phyloP scores from a whole-genome alignment of 2,329 filamentous ascomycete genomes.

The Cadophora luteo-olivacea region DNA sequence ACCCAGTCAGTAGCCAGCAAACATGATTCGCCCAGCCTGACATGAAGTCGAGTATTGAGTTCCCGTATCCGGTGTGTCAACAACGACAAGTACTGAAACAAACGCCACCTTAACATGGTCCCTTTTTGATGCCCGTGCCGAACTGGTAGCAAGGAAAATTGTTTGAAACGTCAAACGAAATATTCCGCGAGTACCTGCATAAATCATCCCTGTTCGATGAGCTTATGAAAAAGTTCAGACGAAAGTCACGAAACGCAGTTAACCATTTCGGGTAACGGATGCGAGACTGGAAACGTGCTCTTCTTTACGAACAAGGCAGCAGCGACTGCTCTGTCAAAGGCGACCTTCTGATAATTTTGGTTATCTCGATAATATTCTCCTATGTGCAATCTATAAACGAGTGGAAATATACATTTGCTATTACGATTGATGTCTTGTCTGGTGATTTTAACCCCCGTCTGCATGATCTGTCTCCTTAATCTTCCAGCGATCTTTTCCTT shows the following conservation, averaged over 20 bases:
- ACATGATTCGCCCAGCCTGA: background rate
- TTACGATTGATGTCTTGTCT: slow-evolving; percentile 1
- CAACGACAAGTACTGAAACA: background rate
- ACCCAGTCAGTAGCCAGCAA: background rate
- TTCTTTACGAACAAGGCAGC: background rate
- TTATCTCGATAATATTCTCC: background rate
- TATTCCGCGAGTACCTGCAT: background rate
- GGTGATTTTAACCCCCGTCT: background rate
- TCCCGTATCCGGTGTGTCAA: slow-evolving; percentile 4
- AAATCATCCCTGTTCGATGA: background rate
- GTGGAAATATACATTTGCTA: slow-evolving; percentile 12
- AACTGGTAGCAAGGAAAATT: background rate
- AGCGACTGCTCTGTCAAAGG: background rate
- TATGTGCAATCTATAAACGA: slow-evolving; percentile 3
- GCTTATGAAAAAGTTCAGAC: background rate
- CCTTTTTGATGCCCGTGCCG: background rate
- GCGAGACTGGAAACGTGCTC: background rate
- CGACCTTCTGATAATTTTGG: background rate
- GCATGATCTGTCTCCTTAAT: background rate
- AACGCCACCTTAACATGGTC: background rate
- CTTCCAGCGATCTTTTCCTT: background rate
- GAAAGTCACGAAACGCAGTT: background rate
- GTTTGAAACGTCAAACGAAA: slow-evolving; percentile 2
- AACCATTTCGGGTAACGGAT: background rate
- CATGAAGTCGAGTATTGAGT: background rate